These are phyloP conservation scores for Solanum chilense DNA, from an alignment of 257 asterid genomes.

Conservation along the genomic window DNA sequence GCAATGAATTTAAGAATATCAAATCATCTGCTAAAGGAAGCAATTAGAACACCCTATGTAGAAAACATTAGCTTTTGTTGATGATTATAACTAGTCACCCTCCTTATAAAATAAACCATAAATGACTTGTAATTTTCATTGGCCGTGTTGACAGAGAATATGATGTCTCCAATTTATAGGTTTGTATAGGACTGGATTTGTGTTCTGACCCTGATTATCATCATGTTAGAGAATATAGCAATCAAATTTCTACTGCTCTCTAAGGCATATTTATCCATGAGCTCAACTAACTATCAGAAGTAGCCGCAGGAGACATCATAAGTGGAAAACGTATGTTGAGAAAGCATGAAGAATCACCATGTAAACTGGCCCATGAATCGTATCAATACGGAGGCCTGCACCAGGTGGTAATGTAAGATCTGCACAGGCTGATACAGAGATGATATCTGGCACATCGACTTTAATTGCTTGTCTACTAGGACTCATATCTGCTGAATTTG, in stretches of 20 bases:
- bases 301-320: neutral
- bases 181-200: neutral
- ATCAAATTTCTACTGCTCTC: neutral
- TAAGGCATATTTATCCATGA: neutral
- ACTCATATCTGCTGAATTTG: slow-evolving; percentile 41
- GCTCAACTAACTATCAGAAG: neutral
- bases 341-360: slow-evolving; percentile 31
- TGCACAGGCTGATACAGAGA: slow-evolving; percentile 71
- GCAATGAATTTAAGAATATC: neutral
- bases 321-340: neutral
- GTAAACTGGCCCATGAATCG: slow-evolving; percentile 69
- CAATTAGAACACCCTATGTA: neutral
- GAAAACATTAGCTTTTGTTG: neutral
- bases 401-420: slow-evolving; percentile 98
- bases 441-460: slow-evolving; percentile 60
- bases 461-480: slow-evolving; percentile 38
- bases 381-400: slow-evolving; percentile 82
- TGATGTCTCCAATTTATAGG: neutral
- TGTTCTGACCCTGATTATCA: neutral
- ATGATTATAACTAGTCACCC: neutral
- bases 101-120: neutral
- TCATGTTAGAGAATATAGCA: neutral
- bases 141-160: neutral
- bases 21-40: neutral
- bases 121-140: neutral